phyloP scores from a whole-genome alignment of 495 filamentous ascomycete species.

The Neurospora sp. region DNA sequence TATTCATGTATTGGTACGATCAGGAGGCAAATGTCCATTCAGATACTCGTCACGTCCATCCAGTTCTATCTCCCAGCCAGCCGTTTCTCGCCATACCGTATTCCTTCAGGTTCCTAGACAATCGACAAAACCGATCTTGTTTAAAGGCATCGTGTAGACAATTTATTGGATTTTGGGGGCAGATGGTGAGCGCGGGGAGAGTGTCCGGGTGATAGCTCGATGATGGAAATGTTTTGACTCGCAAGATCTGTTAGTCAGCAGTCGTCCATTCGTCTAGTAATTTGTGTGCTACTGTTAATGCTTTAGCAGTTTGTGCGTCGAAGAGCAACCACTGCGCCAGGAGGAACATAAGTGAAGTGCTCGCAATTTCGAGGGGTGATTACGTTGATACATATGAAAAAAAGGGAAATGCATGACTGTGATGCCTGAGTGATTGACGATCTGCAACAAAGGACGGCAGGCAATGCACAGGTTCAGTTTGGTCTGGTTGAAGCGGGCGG shows the following conservation, averaged over 20 bases:
- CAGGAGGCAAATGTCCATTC: neutral
- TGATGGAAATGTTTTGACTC: neutral
- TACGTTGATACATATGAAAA: neutral
- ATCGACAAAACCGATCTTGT: neutral
- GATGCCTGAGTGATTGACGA: neutral
- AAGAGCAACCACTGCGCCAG: neutral
- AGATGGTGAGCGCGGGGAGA: neutral
- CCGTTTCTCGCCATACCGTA: neutral
- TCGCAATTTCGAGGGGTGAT: neutral
- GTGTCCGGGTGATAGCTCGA: neutral
- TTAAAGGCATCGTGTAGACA: neutral
- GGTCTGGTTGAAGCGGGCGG: neutral
- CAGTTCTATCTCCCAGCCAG: neutral
- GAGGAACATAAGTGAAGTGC: neutral
- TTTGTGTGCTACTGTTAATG: neutral
- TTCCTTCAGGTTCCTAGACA: neutral
- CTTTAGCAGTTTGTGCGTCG: neutral
- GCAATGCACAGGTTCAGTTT: neutral
- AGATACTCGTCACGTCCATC: too few species aligned
- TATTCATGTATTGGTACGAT: neutral
- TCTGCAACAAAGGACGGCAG: neutral
- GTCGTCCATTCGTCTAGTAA: neutral
- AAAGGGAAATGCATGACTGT: neutral
- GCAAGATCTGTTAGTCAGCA: neutral
- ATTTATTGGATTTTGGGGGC: neutral